phyloP scores from a whole-genome alignment of 306 rosid genomes.

The Cucumis melo region DNA sequence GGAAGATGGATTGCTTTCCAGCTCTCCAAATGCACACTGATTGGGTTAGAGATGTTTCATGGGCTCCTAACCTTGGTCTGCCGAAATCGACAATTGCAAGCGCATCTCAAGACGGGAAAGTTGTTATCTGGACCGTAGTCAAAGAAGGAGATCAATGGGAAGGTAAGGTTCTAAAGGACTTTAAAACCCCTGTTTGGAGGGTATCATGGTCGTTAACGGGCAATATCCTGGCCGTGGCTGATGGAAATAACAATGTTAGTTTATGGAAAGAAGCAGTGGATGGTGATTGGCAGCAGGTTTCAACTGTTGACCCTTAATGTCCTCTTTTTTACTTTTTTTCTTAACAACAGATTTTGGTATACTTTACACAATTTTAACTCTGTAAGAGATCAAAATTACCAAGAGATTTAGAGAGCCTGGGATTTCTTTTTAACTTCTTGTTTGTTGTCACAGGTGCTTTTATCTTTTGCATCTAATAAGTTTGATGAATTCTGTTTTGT shows the following conservation, averaged over 20 bases:
- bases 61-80: slow-evolving; percentile 86
- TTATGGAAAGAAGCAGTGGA: slow-evolving; percentile 86
- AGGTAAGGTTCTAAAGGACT: slow-evolving; percentile 60
- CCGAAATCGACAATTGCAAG: slow-evolving; percentile 78
- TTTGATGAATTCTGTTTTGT: background rate
- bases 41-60: slow-evolving; percentile 83
- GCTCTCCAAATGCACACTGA: slow-evolving; percentile 75
- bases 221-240: slow-evolving; percentile 76
- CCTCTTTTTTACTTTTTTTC: slow-evolving; percentile 5
- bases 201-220: slow-evolving; percentile 86
- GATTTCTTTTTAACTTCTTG: background rate
- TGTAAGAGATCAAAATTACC: background rate
- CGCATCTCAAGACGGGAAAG: slow-evolving; percentile 72
- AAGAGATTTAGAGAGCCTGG: background rate
- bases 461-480: background rate
- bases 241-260: slow-evolving; percentile 63
- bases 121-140: slow-evolving; percentile 61
- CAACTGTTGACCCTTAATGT: slow-evolving; percentile 52
- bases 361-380: background rate
- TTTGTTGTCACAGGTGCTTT: background rate
- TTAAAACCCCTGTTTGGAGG: slow-evolving; percentile 69
- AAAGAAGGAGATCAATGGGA: slow-evolving; percentile 82
- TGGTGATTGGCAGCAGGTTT: slow-evolving; percentile 82
- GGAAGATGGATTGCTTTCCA: slow-evolving; percentile 88
- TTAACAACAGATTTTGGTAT: background rate